These are phyloP conservation scores for Astrothelium subdiscretum DNA, from an alignment of 495 filamentous ascomycete species.

Conservation along the genomic window DNA sequence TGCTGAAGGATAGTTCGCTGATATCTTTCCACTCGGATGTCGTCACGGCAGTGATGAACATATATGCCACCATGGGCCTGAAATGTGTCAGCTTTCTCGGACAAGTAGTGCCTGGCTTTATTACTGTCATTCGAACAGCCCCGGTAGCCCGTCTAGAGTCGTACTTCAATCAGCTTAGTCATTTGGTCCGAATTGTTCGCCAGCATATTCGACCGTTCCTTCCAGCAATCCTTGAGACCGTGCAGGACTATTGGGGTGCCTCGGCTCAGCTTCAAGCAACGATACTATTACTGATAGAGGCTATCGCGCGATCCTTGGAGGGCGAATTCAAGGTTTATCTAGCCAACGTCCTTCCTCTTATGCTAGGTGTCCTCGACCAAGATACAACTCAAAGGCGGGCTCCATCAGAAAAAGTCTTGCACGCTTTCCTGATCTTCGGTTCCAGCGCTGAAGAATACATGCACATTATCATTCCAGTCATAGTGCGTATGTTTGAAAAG, in stretches of 20 bases:
- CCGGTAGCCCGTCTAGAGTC: conserved; percentile 61
- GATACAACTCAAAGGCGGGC: conserved; percentile 52
- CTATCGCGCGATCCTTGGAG: conserved; percentile 83
- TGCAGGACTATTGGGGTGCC: conserved; percentile 76
- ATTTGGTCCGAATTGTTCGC: conserved; percentile 85
- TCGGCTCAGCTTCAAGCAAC: conserved; percentile 71
- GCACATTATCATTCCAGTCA: conserved; percentile 96
- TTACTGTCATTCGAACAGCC: conserved; percentile 71
- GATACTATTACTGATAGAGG: conserved; percentile 81
- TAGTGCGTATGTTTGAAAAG: conserved; percentile 84
- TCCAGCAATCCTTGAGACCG: conserved; percentile 66
- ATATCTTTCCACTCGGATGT: conserved; percentile 83
- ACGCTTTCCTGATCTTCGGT: conserved; percentile 94
- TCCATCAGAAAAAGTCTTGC: conserved; percentile 80
- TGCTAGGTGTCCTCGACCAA: conserved; percentile 86
- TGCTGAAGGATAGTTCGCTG: conserved; percentile 80
- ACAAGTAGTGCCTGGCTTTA: conserved; percentile 86
- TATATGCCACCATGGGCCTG: conserved; percentile 87
- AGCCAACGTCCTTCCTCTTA: conserved; percentile 73
- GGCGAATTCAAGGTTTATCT: conserved; percentile 96
- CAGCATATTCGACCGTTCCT: conserved; percentile 90
- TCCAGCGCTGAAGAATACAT: conserved; percentile 95
- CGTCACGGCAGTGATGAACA: conserved; percentile 97
- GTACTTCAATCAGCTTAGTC: conserved; percentile 91
- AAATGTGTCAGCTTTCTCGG: conserved; percentile 91